Conservation (phyloP, 2,329 filamentous ascomycete species). For the Diaporthe ampelina region DNA sequence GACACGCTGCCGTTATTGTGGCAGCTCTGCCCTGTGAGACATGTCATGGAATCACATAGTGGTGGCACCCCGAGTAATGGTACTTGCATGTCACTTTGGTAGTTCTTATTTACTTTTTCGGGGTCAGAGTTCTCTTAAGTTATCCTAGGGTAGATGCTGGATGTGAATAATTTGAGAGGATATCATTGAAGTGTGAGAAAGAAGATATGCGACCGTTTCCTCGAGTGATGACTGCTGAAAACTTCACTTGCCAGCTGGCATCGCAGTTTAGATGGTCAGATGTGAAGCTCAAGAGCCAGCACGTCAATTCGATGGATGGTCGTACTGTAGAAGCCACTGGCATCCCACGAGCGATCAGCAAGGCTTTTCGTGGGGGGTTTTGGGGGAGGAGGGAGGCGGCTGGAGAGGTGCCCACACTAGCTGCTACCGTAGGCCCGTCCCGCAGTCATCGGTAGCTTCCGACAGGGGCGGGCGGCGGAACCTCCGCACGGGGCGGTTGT, state of each 20-base stretch:
- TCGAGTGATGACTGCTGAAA: neutral
- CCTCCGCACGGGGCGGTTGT: neutral
- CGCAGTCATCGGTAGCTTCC: constrained; percentile 28
- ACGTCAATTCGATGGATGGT: neutral
- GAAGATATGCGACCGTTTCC: neutral
- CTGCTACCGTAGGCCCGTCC: constrained; percentile 20
- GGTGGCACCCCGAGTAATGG: constrained; percentile 4
- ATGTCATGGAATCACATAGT: neutral
- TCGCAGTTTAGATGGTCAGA: neutral
- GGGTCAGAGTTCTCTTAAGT: too few relatives aligned
- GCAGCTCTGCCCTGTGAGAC: constrained; percentile 9
- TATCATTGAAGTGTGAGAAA: neutral
- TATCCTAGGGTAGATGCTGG: neutral
- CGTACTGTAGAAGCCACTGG: too few relatives aligned
- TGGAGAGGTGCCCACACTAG: constrained; percentile 11
- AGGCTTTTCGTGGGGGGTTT: neutral
- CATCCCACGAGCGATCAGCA: neutral
- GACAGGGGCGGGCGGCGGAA: neutral
- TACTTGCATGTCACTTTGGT: neutral
- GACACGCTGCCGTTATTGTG: neutral
- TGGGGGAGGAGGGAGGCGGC: neutral
- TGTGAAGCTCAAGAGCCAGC: neutral
- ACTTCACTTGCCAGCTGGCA: neutral
- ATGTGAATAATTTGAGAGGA: too few relatives aligned
- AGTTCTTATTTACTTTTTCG: neutral